Percentiles rank a stretch among this genome's conserved stretches.
Conservation (phyloP, 345 rosid species). For the Sisymbrium altissimum region DNA sequence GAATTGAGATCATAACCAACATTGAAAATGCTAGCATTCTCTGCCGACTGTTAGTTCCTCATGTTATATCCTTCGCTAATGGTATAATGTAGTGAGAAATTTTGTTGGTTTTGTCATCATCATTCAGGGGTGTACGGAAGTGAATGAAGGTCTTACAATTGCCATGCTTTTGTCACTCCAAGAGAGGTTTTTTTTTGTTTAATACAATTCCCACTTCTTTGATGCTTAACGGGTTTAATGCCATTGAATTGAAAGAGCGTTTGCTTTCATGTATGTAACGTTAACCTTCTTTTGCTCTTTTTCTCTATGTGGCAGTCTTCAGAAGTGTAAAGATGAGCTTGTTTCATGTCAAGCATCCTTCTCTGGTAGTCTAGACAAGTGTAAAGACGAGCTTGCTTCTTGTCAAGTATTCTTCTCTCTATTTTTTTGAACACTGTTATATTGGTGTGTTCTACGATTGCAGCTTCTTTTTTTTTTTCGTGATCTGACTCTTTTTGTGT, state of each 20-base stretch:
- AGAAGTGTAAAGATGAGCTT: conserved; percentile 59
- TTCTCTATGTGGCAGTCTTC: conserved; percentile 53
- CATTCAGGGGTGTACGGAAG: conserved; percentile 51
- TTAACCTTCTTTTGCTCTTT: too few relatives aligned
- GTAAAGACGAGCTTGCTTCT: conserved; percentile 48
- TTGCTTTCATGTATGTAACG: conserved; percentile 4
- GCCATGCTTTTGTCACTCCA: too few relatives aligned
- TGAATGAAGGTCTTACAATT: conserved; percentile 67
- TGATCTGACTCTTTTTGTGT: neutral
- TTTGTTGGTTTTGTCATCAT: neutral
- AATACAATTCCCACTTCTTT: neutral
- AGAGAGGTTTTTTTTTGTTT: conserved; percentile 58
- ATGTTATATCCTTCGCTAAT: neutral
- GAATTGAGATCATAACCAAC: too few relatives aligned
- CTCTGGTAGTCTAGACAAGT: conserved; percentile 64
- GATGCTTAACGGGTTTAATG: neutral
- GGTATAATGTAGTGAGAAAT: neutral
- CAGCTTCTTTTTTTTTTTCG: neutral
- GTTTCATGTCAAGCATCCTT: neutral
- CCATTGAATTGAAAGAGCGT: neutral
- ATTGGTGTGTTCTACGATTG: neutral
- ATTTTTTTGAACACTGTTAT: too few relatives aligned
- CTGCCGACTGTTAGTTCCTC: too few relatives aligned
- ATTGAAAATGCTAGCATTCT: too few relatives aligned
- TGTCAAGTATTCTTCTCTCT: conserved; percentile 56